Evolutionary conservation across 352 stramenopile species (phyloP), one percentile per base, ranked within the genome.

Genomic region (Globisporangium radiosum): DNA sequence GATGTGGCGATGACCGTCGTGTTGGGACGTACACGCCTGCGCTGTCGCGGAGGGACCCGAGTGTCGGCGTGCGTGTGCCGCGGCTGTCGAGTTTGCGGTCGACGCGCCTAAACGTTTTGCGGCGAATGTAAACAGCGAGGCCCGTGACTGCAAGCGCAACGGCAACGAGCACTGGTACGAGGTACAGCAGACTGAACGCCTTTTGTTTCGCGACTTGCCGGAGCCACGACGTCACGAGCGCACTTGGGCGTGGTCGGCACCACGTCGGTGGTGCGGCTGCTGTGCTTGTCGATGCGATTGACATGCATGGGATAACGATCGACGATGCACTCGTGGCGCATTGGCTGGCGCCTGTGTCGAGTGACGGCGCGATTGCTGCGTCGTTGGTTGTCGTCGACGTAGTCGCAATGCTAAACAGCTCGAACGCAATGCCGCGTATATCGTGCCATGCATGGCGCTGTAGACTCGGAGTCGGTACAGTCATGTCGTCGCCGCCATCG

Each of bases 141-240:
- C 64, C 60, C 3, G 68, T 11, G 5, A 72, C 33, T 2, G 58
- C 51, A 4, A 67, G 52, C 15, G 58, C 56, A 14, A 72, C 64
- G 5, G 64, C 56, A 14, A 79, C 53, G 25, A 78, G 57, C 17
- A 82, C 66, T 10, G 66, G 62, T 10, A 76, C 39, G 10, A 71
- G 67, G 8, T 72, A 52, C 42, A 72, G 52, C 44, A 78, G 13
- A 17, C 57, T 60, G 49, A 62, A 56, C 42, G 54, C 37, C 43
- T 65, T 57, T 7, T 63, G 10, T n/a, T 52, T 58, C 42, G 72
- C 60, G 10, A 64, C 60, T 37, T 64, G 50, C 13, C 64, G 58
- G 4, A 80, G 57, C 72, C 72, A 80, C 8, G 72, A 68, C 7
- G 57, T 66, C 42, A 80, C 72, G 7, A 80, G 60, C 15, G 40